Evolutionary conservation across 768 basidiomycete species (phyloP).

Genomic region (Boletus barrowsii): DNA sequence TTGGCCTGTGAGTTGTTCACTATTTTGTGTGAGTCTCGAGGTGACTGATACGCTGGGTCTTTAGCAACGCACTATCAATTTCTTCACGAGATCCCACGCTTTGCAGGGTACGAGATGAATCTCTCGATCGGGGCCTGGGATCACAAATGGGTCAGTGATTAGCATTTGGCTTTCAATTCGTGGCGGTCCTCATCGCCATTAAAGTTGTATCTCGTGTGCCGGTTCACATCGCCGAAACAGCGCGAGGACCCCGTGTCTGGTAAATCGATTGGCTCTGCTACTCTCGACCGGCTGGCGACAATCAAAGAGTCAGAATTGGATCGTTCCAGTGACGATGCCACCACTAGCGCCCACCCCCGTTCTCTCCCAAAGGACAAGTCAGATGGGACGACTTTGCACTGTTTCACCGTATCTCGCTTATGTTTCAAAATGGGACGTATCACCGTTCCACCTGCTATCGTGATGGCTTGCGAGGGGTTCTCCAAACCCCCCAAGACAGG

Average conservation of each 20-base stretch:
- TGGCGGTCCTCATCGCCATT: background rate
- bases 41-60: background rate
- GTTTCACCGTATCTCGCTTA: slow-evolving; percentile 54
- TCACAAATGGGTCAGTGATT: slow-evolving; percentile 15
- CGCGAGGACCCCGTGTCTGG: background rate
- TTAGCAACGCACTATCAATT: slow-evolving; percentile 16
- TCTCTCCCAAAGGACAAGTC: background rate
- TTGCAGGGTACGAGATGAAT: slow-evolving; percentile 11
- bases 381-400: slow-evolving; percentile 54
- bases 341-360: background rate
- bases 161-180: background rate
- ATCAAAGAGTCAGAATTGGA: background rate
- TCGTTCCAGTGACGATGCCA: background rate
- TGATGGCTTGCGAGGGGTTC: slow-evolving; percentile 57
- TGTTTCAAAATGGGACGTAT: slow-evolving; percentile 71
- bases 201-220: slow-evolving; percentile 16
- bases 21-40: background rate
- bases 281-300: background rate
- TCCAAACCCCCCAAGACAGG: slow-evolving; percentile 15
- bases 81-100: slow-evolving; percentile 17
- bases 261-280: background rate
- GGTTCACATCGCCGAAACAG: slow-evolving; percentile 6
- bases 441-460: slow-evolving; percentile 65
- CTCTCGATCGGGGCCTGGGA: slow-evolving; percentile 18
- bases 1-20: slow-evolving; percentile 1